Base-by-base conservation (phyloP, 2,329 filamentous ascomycete species). In the Diplodia scrobiculata region DNA sequence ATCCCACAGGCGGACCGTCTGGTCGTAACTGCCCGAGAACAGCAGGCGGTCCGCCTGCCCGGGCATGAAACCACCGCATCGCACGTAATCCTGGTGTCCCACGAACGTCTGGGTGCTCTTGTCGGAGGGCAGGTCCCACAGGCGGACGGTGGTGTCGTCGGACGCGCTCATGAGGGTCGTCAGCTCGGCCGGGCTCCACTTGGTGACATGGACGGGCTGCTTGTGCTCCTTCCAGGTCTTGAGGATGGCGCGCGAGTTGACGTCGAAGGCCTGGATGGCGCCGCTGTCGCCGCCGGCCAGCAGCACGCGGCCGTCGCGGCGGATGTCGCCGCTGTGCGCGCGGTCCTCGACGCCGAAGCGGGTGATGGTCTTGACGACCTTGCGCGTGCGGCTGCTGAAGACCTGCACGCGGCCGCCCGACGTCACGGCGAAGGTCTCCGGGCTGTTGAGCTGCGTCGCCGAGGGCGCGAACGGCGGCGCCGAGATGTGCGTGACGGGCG, bases 191-290 rank as follows among this genome's bases (percentile, higher is more conserved):
- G 92, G 92, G n/a, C 91, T 94, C 85, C 96, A 99, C 77, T 89
- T 89, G 53, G 92, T 94, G 27, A 89, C 87, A 89, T 94, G 97
- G 27, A 96, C 91, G 14, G 95, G 91, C 83, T 96, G 93, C 80
- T 92, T 93, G 81, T 98, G 94, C 71, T 93, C 87, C 69, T 89
- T 88, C 94, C 95, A 99, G 62, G 94, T 97, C 82, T 95, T 94
- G 72, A 99, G 81, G 70, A 99, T 97, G 3, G 92, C 92, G 69
- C 95, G 86, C 66, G 92, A 94, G 75, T 85, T 88, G 62, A 96
- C 87, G 74, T 99, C 95, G 75, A 98, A 99, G 13, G 97, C 92
- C 79, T 99, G 96, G 71, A 99, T 91, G 68, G 89, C 88, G 66
- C 96, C 96, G 48, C 87, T 90, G 75, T 97, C 94, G 72, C 97